Evolutionary conservation across 2,329 filamentous ascomycete species (phyloP).

Genomic region (Fusarium nodosum): DNA sequence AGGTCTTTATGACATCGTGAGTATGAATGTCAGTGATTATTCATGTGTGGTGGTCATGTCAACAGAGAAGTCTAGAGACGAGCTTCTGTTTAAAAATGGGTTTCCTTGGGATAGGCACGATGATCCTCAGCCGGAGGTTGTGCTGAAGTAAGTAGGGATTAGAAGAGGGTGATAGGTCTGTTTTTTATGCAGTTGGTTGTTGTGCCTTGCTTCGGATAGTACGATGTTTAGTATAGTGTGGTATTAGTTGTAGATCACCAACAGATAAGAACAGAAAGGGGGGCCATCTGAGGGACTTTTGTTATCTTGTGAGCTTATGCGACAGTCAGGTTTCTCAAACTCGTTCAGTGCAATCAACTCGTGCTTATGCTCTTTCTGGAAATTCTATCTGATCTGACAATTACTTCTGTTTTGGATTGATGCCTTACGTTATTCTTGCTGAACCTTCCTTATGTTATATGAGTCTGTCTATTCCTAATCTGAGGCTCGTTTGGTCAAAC

Average conservation of each 20-base stretch:
- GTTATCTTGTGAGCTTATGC: background rate
- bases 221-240: background rate
- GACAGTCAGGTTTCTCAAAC: too few relatives aligned
- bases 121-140: slow-evolving; percentile 6
- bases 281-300: background rate
- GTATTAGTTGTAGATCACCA: background rate
- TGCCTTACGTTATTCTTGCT: too few relatives aligned
- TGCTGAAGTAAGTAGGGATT: background rate
- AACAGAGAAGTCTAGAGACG: background rate
- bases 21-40: slow-evolving; percentile 7
- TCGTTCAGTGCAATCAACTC: too few relatives aligned
- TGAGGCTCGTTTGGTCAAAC: too few relatives aligned
- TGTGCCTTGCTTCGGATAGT: background rate
- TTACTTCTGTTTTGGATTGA: too few relatives aligned
- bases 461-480: too few relatives aligned
- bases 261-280: background rate
- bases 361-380: too few relatives aligned
- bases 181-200: background rate
- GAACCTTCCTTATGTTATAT: too few relatives aligned
- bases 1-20: background rate
- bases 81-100: background rate
- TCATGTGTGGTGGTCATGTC: slow-evolving; percentile 7
- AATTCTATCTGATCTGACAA: too few relatives aligned
- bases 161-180: too few relatives aligned
- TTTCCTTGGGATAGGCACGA: slow-evolving; percentile 1